Evolutionary conservation across 768 basidiomycete species (phyloP).

Genomic region (Cantharellus cinnabarinus): DNA sequence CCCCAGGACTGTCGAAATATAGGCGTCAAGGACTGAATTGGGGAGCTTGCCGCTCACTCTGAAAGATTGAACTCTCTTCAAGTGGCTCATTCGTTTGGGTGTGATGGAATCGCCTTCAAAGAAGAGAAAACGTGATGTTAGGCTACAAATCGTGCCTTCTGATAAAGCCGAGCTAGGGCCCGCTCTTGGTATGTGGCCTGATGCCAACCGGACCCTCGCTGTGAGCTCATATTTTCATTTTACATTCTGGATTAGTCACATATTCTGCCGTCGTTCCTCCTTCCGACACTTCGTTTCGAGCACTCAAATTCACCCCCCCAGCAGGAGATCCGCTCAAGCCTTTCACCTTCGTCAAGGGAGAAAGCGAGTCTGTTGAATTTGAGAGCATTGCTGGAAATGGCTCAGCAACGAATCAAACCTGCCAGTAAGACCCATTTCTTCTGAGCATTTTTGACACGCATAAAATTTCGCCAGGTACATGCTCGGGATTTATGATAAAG

Average conservation of each 20-base stretch:
- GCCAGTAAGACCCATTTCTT: slow-evolving; percentile 32
- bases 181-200: background rate
- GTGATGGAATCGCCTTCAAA: background rate
- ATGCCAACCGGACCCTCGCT: background rate
- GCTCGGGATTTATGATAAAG: slow-evolving; percentile 61
- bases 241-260: slow-evolving; percentile 20
- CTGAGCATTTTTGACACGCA: background rate
- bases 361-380: slow-evolving; percentile 71
- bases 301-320: slow-evolving; percentile 22
- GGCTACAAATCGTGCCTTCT: background rate
- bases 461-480: slow-evolving; percentile 38
- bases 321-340: background rate
- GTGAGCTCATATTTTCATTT: background rate
- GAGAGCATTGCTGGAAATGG: slow-evolving; percentile 32
- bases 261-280: slow-evolving; percentile 49
- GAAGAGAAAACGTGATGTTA: slow-evolving; percentile 1
- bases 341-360: slow-evolving; percentile 36
- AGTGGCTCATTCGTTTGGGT: too few relatives aligned
- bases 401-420: slow-evolving; percentile 29
- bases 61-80: too few relatives aligned
- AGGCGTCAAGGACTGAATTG: too few relatives aligned
- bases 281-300: slow-evolving; percentile 35
- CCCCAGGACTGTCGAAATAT: too few relatives aligned
- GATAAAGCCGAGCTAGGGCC: background rate
- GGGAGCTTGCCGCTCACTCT: too few relatives aligned